phyloP scores from a whole-genome alignment of 2,329 filamentous ascomycete species.

The Pseudogymnoascus sp. region DNA sequence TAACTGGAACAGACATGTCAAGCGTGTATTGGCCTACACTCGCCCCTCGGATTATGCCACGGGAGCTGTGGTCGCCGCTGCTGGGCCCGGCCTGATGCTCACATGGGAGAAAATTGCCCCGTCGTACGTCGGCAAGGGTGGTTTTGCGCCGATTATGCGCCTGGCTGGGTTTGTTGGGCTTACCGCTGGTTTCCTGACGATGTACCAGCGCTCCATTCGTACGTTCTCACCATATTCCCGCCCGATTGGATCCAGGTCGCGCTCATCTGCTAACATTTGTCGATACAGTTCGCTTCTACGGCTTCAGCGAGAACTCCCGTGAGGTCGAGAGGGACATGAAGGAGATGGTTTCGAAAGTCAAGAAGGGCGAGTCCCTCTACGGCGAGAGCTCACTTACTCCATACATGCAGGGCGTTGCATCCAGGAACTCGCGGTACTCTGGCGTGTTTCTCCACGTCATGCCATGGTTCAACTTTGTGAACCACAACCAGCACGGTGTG shows the following conservation, averaged over 20 bases:
- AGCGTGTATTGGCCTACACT: slow-evolving; percentile 80
- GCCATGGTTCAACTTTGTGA: slow-evolving; percentile 98
- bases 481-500: slow-evolving; percentile 90
- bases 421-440: slow-evolving; percentile 86
- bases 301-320: slow-evolving; percentile 82
- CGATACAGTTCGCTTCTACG: slow-evolving; percentile 79
- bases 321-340: slow-evolving; percentile 95
- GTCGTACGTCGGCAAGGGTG: slow-evolving; percentile 73
- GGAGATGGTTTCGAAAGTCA: slow-evolving; percentile 96
- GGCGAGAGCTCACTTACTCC: slow-evolving; percentile 69
- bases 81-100: slow-evolving; percentile 65
- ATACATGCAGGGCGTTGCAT: slow-evolving; percentile 89
- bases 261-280: slow-evolving; percentile 8
- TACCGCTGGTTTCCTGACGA: slow-evolving; percentile 71
- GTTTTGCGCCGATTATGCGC: slow-evolving; percentile 76
- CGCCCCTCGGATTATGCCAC: slow-evolving; percentile 73
- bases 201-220: slow-evolving; percentile 79
- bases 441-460: slow-evolving; percentile 75
- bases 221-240: slow-evolving; percentile 35
- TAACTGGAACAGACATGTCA: slow-evolving; percentile 62
- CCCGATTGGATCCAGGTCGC: neutral
- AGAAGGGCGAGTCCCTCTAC: slow-evolving; percentile 83
- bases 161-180: slow-evolving; percentile 64
- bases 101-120: slow-evolving; percentile 78
- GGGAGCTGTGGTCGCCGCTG: slow-evolving; percentile 58